Evolutionary conservation across 1,284 basidiomycete genomes (phyloP), one percentile per base, ranked within the genome.

Genomic region (Cutaneotrichosporon curvatum): DNA sequence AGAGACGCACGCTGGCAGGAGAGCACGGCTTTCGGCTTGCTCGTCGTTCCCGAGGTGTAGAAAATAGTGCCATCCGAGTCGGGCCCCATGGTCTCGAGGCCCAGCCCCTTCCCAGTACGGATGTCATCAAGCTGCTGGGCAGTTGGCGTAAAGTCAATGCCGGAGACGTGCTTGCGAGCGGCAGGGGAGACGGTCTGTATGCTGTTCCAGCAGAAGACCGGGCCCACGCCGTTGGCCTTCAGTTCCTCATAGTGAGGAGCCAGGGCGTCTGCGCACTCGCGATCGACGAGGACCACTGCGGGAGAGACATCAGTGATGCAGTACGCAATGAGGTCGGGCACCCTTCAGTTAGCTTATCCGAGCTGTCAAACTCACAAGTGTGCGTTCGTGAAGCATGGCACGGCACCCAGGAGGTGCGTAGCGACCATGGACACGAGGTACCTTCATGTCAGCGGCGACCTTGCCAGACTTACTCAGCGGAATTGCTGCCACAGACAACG

Each of bases 41-140:
- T 42, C 2, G 51, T 53, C 7, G 51, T 53, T 14, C 51, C 53
- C 0, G 49, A 51, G 4, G 67, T 64, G 48, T 66, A 70, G 56
- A 65, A 70, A 41, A 68, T 63, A 16, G 63, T 57, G 15, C 56
- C 65, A 46, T 67, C 65, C 28, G 57, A 60, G 40, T 69, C 67
- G 10, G 62, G 61, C 22, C 50, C 48, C 9, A 66, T 45, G 1
- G 21, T 36, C 20, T 57, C 50, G 16, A 67, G 36, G 2, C 50
- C 25, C 58, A n/a, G 25, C 8, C 25, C 25, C 7, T 28, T 28
- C 8, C 25, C 25, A 7, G 25, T 28, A 7, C 25, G 7, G 25
- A 28, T 28, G 12, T 28, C 25, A 12, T 28, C 25, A 12, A 28
- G 25, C 25, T 28, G 25, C n/a, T 34, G 32, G n/a, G 32, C 9